phyloP scores from a whole-genome alignment of 331 rosid species.

The Erythrophleum ivorense region DNA sequence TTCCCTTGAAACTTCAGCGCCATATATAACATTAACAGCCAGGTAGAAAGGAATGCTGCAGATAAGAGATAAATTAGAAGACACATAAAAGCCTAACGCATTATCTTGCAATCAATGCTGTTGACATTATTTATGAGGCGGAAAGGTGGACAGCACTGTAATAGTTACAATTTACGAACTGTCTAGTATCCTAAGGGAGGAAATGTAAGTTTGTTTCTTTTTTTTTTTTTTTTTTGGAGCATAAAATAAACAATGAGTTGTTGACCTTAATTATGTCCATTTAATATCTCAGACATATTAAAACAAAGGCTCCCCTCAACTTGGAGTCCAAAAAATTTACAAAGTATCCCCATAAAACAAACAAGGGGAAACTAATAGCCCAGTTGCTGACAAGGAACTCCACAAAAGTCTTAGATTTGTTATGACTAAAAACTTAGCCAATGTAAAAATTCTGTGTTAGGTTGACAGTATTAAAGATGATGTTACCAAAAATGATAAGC shows the following conservation, averaged over 20 bases:
- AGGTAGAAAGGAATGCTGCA: constrained; percentile 83
- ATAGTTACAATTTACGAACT: neutral
- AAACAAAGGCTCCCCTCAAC: neutral
- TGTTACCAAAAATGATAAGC: neutral
- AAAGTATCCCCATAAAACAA: neutral
- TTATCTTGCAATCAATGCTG: constrained; percentile 22
- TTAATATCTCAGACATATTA: neutral
- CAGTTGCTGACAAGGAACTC: neutral
- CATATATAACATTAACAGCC: constrained; percentile 70
- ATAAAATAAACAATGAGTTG: neutral
- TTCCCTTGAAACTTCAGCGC: constrained; percentile 85
- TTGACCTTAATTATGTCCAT: neutral
- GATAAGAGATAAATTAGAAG: constrained; percentile 42
- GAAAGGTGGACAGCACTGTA: constrained; percentile 27
- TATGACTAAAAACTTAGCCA: neutral
- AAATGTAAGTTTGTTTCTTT: neutral
- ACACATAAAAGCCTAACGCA: constrained; percentile 4
- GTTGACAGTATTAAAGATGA: neutral
- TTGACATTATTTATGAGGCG: constrained; percentile 27
- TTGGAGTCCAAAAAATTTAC: neutral
- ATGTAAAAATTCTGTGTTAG: neutral
- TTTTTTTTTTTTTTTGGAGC: neutral
- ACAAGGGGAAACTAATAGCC: neutral
- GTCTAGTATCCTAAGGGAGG: neutral
- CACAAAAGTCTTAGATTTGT: neutral